phyloP scores from a whole-genome alignment of 2,329 filamentous ascomycete species.

The Akanthomyces uredinophilus region DNA sequence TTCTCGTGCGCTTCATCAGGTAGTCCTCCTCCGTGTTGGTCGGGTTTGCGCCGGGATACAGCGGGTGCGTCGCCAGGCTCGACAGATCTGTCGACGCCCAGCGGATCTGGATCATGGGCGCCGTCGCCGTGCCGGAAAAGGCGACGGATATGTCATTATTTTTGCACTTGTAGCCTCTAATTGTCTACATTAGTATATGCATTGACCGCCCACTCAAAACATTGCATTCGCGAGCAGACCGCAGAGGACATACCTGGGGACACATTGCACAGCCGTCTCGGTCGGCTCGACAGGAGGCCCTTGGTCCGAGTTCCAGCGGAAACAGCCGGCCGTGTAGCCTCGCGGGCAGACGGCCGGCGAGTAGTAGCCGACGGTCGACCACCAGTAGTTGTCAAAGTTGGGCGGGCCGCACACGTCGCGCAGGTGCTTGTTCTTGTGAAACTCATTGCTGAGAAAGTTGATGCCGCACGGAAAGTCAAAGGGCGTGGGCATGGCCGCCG shows the following conservation, averaged over 20 bases:
- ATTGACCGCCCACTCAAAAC: no score
- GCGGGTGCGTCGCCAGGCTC: conserved; percentile 7
- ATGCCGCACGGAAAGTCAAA: conserved; percentile 14
- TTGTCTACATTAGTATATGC: not conserved
- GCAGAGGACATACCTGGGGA: conserved; percentile 4
- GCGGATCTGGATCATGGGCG: conserved; percentile 15
- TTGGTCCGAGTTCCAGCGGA: conserved; percentile 12
- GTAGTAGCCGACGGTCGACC: conserved; percentile 14
- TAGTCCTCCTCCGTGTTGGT: conserved; percentile 9
- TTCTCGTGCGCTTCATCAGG: not conserved
- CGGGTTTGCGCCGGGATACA: conserved; percentile 12
- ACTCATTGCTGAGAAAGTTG: conserved; percentile 8
- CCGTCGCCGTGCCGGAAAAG: conserved; percentile 2
- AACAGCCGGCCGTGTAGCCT: conserved; percentile 13
- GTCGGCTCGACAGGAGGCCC: conserved; percentile 13
- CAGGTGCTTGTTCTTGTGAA: conserved; percentile 7
- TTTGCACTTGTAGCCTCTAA: conserved; percentile 11
- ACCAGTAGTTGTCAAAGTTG: conserved; percentile 11
- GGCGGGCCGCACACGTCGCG: conserved; percentile 11
- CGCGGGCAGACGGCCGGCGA: conserved; percentile 11
- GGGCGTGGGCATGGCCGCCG: conserved; percentile 12
- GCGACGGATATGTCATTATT: conserved; percentile 9
- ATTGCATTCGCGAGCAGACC: no score
- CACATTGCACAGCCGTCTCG: conserved; percentile 14
- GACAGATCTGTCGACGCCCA: conserved; percentile 14